A percentile compares a stretch with the other conserved stretches of the same genome.
phyloP scores from a whole-genome alignment of 345 rosid species.

The Populus tremula region DNA sequence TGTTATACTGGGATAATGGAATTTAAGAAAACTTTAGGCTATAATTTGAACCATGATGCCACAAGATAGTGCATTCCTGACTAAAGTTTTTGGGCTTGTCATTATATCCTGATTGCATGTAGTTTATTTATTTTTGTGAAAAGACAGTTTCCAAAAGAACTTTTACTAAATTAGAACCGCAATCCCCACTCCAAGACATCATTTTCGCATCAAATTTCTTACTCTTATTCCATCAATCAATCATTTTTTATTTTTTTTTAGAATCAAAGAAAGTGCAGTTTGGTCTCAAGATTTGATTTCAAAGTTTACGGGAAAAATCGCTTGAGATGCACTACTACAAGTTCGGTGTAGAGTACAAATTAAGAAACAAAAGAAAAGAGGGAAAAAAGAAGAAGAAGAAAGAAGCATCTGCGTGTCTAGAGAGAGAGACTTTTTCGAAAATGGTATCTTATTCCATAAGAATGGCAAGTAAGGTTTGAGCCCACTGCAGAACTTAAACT shows the following conservation, averaged over 20 bases:
- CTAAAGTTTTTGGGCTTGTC: too few species aligned
- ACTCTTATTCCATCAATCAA: not conserved
- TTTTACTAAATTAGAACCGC: not conserved
- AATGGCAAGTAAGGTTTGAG: slow-evolving; percentile 10
- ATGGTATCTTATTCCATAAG: slow-evolving; percentile 8
- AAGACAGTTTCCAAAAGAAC: not conserved
- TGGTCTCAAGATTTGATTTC: not conserved
- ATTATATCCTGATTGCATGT: not conserved
- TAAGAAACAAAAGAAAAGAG: not conserved
- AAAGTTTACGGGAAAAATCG: not conserved
- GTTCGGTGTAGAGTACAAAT: slow-evolving; percentile 15
- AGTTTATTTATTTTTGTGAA: too few species aligned
- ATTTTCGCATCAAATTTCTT: slow-evolving; percentile 5
- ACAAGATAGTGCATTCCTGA: too few species aligned
- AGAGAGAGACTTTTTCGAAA: too few species aligned
- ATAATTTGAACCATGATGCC: too few species aligned
- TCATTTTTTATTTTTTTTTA: slow-evolving; percentile 4
- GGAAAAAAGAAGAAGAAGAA: not conserved
- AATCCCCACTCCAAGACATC: not conserved
- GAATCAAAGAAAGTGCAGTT: slow-evolving; percentile 7
- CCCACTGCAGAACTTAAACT: not conserved
- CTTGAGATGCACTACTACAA: slow-evolving; percentile 5
- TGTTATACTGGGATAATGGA: too few species aligned
- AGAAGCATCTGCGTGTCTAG: too few species aligned
- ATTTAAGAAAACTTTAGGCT: too few species aligned